A percentile compares a stretch with the other conserved stretches of the same genome.
Conservation (phyloP, 106 monocot species). For the Dioscorea dumetorum region DNA sequence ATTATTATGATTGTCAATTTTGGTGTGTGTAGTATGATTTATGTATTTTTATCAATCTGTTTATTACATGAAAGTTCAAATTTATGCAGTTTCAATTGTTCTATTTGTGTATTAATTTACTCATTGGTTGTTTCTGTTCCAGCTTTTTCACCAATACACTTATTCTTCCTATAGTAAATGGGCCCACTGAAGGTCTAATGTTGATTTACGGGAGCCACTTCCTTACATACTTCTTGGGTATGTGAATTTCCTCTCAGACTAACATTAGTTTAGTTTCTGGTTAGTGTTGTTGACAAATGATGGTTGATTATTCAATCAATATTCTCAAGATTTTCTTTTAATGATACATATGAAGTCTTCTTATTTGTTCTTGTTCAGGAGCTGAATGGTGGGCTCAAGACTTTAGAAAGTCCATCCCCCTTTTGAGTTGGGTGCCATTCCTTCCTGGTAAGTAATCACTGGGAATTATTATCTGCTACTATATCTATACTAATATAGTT, state of each 20-base stretch:
- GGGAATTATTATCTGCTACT: no score
- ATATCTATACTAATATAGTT: no score
- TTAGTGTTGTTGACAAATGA: no score
- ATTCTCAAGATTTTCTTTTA: neutral
- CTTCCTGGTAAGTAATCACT: constrained; percentile 9
- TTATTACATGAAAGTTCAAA: no score
- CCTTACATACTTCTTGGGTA: constrained; percentile 86
- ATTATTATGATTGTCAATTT: no score
- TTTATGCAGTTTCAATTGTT: no score
- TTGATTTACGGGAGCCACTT: constrained; percentile 81
- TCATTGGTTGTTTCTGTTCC: constrained; percentile 1
- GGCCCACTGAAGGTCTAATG: constrained; percentile 98
- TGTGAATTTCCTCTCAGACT: constrained; percentile 4
- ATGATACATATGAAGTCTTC: neutral
- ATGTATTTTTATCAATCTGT: no score
- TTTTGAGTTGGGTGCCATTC: constrained; percentile 10
- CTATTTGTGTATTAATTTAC: no score
- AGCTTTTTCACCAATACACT: constrained; percentile 99
- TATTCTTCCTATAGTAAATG: constrained; percentile 89
- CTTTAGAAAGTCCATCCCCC: constrained; percentile 17
- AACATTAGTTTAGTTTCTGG: no score
- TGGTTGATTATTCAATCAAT: no score
- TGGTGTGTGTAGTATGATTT: no score
- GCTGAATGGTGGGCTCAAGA: constrained; percentile 47
- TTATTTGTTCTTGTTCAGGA: constrained; percentile 33